phyloP scores from a whole-genome alignment of 2,329 filamentous ascomycete genomes.

The Ascochyta pisi region DNA sequence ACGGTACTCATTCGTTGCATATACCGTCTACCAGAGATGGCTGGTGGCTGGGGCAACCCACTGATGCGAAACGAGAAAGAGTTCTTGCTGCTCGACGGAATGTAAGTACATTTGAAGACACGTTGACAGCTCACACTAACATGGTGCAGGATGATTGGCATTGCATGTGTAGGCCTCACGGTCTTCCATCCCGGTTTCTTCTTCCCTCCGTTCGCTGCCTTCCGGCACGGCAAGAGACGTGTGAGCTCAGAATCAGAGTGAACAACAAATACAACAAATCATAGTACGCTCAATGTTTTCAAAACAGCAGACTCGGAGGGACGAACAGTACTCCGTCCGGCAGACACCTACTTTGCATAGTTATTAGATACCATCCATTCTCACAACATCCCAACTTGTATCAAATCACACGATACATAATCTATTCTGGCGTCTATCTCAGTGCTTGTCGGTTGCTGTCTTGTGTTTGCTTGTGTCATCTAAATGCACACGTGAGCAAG shows the following conservation, averaged over 20 bases:
- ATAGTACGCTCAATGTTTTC: no score
- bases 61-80: constrained; percentile 55
- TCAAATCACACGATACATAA: no score
- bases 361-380: no score
- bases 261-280: neutral
- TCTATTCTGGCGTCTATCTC: no score
- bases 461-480: no score
- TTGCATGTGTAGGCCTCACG: constrained; percentile 34
- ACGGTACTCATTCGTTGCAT: constrained; percentile 56
- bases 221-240: constrained; percentile 18
- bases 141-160: constrained; percentile 34
- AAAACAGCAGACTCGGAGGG: no score
- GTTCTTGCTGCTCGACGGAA: constrained; percentile 58
- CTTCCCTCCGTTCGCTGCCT: constrained; percentile 38
- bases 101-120: constrained; percentile 24
- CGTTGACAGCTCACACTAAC: constrained; percentile 2
- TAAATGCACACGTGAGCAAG: no score
- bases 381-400: no score
- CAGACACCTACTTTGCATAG: no score
- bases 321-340: no score
- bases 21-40: constrained; percentile 56
- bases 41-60: constrained; percentile 52
- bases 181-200: constrained; percentile 38
- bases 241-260: constrained; percentile 11
- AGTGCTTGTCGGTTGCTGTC: no score